Conservation (phyloP, 371 early-diverging fungal genomes). For the Dinochytrium kinnereticum region DNA sequence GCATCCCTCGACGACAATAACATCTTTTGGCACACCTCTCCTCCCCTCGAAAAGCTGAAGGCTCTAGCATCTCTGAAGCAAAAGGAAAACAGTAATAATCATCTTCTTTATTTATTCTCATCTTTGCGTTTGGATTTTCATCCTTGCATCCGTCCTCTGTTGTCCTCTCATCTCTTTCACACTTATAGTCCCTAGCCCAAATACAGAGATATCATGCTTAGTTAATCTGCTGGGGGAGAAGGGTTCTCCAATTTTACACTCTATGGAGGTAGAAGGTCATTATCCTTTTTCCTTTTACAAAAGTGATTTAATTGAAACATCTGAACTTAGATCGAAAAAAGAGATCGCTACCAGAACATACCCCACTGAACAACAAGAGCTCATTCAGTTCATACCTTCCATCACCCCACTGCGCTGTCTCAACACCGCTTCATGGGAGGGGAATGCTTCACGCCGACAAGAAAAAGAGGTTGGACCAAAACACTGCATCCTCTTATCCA, state of each 20-base stretch:
- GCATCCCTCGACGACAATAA: not conserved
- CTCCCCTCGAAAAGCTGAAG: conserved; percentile 10
- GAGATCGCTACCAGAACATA: not conserved
- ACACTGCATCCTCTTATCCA: not conserved
- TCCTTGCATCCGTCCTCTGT: too few species aligned
- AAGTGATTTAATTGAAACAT: not conserved
- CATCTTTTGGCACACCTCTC: conserved; percentile 16
- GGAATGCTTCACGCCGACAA: not conserved
- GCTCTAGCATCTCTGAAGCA: not conserved
- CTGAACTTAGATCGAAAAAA: not conserved
- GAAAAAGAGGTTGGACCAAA: not conserved
- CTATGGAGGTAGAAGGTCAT: not conserved
- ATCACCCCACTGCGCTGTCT: not conserved
- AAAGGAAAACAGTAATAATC: not conserved
- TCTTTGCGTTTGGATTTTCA: too few species aligned
- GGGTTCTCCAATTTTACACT: not conserved
- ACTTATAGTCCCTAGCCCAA: conserved; percentile 2
- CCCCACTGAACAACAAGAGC: not conserved
- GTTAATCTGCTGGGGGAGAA: not conserved
- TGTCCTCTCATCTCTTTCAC: not conserved
- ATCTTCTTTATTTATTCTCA: too few species aligned
- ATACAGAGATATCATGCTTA: not conserved
- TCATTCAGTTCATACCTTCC: not conserved
- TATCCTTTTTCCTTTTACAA: too few species aligned
- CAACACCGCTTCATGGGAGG: not conserved